A percentile compares a stretch with the other conserved stretches of the same genome.
These are phyloP conservation scores for Monilinia fructicola DNA, from an alignment of 2,329 filamentous ascomycete genomes.

Conservation along the genomic window DNA sequence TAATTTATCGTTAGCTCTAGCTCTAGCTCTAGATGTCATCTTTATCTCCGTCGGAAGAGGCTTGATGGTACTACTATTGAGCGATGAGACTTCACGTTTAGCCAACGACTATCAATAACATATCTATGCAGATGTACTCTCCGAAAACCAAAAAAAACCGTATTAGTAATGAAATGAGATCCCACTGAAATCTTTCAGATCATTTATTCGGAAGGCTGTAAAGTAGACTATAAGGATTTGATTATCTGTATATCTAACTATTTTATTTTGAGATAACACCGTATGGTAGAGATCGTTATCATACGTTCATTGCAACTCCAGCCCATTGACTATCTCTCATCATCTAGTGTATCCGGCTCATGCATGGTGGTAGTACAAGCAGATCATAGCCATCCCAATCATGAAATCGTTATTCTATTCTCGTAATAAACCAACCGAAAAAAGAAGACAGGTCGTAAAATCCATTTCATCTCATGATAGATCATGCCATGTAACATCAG, in stretches of 20 bases:
- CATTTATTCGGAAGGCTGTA: neutral
- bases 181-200: neutral
- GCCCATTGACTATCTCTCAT: neutral
- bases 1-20: neutral
- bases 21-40: neutral
- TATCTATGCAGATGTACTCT: too few species aligned
- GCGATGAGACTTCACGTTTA: neutral
- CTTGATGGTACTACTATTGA: neutral
- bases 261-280: neutral
- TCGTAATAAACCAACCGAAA: constrained; percentile 1
- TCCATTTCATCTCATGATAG: neutral
- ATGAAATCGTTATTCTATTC: constrained; percentile 12
- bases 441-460: neutral
- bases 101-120: too few species aligned
- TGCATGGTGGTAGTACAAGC: constrained; percentile 1
- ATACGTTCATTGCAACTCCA: neutral
- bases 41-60: neutral
- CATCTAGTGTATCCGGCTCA: constrained; percentile 7
- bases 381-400: constrained; percentile 6
- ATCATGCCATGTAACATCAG: neutral
- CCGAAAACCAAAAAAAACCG: neutral
- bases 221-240: neutral
- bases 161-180: neutral
- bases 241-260: constrained; percentile 1
- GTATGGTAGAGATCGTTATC: neutral